Evolutionary conservation across 2,329 filamentous ascomycete species (phyloP).

Genomic region (Paecilomyces fulvus): DNA sequence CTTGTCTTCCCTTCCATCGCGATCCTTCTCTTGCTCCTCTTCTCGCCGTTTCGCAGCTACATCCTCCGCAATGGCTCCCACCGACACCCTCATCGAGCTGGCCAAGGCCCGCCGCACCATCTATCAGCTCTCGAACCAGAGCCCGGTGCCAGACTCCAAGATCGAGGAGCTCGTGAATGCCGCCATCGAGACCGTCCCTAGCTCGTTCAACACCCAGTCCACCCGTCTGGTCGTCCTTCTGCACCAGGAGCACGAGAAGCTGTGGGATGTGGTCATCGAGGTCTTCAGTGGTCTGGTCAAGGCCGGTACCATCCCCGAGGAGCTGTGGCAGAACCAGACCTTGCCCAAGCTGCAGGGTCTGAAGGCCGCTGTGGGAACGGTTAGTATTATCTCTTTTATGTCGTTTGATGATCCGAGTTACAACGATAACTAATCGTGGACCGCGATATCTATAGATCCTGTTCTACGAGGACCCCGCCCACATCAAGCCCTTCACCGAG

Average conservation of each 20-base stretch:
- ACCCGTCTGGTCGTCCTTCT: conserved; percentile 71
- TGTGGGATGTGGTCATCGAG: conserved; percentile 68
- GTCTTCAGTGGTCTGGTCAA: conserved; percentile 62
- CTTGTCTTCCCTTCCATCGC: not conserved
- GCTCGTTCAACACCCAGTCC: conserved; percentile 82
- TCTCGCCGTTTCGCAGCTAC: conserved; percentile 3
- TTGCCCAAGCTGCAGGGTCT: conserved; percentile 50
- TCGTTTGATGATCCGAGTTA: not conserved
- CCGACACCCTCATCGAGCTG: conserved; percentile 20
- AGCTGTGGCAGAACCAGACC: conserved; percentile 46
- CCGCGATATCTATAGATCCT: not conserved
- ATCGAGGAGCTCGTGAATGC: conserved; percentile 29
- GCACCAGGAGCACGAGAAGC: conserved; percentile 73
- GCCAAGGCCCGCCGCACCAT: conserved; percentile 28
- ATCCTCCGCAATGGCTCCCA: conserved; percentile 5
- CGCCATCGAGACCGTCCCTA: conserved; percentile 61
- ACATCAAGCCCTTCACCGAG: conserved; percentile 57
- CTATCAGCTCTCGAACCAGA: conserved; percentile 27
- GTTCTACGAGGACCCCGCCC: conserved; percentile 47
- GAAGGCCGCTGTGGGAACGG: conserved; percentile 65
- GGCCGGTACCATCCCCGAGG: conserved; percentile 36
- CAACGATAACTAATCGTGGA: not conserved
- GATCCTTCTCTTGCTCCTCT: conserved; percentile 1
- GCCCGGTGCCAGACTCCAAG: conserved; percentile 26
- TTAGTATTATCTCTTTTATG: conserved; percentile 35